These are phyloP conservation scores for Aplosporella prunicola DNA, from an alignment of 2,329 filamentous ascomycete species.

Conservation along the genomic window DNA sequence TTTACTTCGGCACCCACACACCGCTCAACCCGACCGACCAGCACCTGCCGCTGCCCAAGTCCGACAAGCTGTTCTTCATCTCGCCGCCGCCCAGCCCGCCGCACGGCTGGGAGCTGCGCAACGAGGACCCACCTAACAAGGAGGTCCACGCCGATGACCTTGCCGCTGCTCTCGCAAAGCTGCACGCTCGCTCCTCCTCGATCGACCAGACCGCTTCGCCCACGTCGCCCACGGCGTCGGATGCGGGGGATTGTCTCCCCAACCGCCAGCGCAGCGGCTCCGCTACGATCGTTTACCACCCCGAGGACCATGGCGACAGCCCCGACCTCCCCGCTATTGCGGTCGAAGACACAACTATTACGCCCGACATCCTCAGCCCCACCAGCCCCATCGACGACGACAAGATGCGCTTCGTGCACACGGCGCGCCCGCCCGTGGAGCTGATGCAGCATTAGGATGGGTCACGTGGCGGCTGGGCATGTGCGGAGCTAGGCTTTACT, in stretches of 20 bases:
- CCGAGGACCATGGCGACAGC: slow-evolving; percentile 51
- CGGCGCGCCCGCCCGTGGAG: slow-evolving; percentile 31
- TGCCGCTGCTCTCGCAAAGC: slow-evolving; percentile 44
- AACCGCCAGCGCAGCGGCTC: slow-evolving; percentile 38
- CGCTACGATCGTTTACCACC: slow-evolving; percentile 54
- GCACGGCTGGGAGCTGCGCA: slow-evolving; percentile 54
- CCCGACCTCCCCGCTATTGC: slow-evolving; percentile 53
- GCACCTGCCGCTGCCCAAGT: slow-evolving; percentile 40
- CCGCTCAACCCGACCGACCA: slow-evolving; percentile 30
- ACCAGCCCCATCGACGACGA: slow-evolving; percentile 16
- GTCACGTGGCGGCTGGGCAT: too few relatives aligned
- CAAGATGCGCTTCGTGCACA: slow-evolving; percentile 16
- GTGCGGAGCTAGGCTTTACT: too few relatives aligned
- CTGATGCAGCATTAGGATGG: too few relatives aligned
- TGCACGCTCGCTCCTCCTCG: slow-evolving; percentile 40
- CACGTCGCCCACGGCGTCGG: slow-evolving; percentile 14
- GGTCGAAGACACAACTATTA: slow-evolving; percentile 50
- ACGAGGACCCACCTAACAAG: slow-evolving; percentile 57
- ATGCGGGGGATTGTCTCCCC: too few relatives aligned
- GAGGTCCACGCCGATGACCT: slow-evolving; percentile 55
- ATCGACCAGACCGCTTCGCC: slow-evolving; percentile 17
- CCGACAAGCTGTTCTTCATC: slow-evolving; percentile 57
- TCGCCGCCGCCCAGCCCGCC: slow-evolving; percentile 54
- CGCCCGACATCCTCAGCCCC: slow-evolving; percentile 39
- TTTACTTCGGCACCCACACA: slow-evolving; percentile 31